Evolutionary conservation across 1,284 basidiomycete species (phyloP).

Genomic region (Tilletia walkeri): DNA sequence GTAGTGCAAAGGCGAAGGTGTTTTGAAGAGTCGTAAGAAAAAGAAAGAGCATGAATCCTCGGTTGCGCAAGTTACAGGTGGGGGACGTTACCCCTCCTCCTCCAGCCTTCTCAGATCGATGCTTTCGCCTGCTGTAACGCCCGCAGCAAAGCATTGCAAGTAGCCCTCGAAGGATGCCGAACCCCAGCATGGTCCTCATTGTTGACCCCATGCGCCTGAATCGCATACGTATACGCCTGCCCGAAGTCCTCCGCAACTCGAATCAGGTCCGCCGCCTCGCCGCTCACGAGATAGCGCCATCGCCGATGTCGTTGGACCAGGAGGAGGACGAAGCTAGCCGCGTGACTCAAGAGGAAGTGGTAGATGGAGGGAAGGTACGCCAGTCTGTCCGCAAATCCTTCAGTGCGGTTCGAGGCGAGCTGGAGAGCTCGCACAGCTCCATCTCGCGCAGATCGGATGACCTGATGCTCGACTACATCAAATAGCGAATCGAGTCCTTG

Average conservation of each 20-base stretch:
- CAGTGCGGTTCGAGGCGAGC: conserved; percentile 24
- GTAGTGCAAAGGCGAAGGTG: too few relatives aligned
- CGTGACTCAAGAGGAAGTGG: conserved; percentile 43
- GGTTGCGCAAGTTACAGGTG: too few relatives aligned
- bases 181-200: conserved; percentile 10
- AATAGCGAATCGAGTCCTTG: conserved; percentile 15
- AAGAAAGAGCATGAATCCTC: too few relatives aligned
- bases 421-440: conserved; percentile 38
- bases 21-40: too few relatives aligned
- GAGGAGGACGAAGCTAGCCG: conserved; percentile 37
- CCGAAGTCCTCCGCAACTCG: background rate
- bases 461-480: conserved; percentile 14
- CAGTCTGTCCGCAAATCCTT: conserved; percentile 42
- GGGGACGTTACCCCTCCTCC: too few relatives aligned
- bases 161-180: conserved; percentile 11
- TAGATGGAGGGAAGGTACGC: conserved; percentile 42
- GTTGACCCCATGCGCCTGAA: conserved; percentile 6
- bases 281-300: conserved; percentile 8
- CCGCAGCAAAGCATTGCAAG: conserved; percentile 9
- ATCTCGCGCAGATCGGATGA: conserved; percentile 30
- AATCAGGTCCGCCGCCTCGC: conserved; percentile 9
- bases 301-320: conserved; percentile 27
- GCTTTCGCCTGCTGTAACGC: conserved; percentile 14
- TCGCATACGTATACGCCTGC: conserved; percentile 5
- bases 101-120: background rate